Conservation (phyloP, 306 rosid species). For the Crataegus laevigata region DNA sequence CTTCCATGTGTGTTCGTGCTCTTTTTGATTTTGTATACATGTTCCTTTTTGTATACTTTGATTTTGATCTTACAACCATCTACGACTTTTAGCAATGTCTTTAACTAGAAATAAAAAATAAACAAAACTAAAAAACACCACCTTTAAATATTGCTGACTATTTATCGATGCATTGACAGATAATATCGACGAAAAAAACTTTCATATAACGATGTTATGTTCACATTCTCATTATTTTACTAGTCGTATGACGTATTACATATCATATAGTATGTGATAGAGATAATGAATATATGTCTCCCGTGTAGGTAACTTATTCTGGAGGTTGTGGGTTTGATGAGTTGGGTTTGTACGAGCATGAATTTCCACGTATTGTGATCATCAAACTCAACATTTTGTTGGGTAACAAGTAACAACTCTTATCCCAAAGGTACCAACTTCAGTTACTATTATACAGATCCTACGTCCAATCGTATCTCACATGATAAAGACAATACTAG, state of each 20-base stretch:
- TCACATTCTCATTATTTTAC: too few relatives aligned
- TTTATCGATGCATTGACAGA: neutral
- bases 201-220: too few relatives aligned
- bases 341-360: neutral
- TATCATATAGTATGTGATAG: too few relatives aligned
- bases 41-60: neutral
- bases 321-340: too few relatives aligned
- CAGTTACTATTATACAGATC: neutral
- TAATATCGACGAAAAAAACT: too few relatives aligned
- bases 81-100: neutral
- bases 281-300: too few relatives aligned
- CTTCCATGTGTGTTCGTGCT: neutral
- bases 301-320: too few relatives aligned
- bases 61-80: neutral
- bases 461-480: neutral
- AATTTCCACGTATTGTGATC: neutral
- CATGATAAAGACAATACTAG: neutral
- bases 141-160: neutral
- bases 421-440: constrained; percentile 11
- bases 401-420: neutral
- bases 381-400: neutral
- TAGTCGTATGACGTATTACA: too few relatives aligned
- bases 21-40: neutral
- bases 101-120: too few relatives aligned
- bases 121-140: too few relatives aligned